These are phyloP conservation scores for Balansia obtecta DNA, from an alignment of 2,329 filamentous ascomycete genomes.

Conservation along the genomic window DNA sequence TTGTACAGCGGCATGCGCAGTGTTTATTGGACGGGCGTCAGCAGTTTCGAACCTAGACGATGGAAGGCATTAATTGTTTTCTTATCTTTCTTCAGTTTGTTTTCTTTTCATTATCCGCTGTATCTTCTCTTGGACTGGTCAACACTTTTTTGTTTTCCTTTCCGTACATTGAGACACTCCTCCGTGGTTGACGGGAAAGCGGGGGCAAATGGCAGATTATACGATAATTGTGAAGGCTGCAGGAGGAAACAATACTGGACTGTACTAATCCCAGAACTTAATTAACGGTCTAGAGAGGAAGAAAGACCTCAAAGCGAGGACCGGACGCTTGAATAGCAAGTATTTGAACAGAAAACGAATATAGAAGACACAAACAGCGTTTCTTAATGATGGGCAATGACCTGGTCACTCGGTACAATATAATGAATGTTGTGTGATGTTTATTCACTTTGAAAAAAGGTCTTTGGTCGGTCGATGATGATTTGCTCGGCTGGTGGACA, in stretches of 20 bases:
- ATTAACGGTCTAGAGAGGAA: conserved; percentile 4
- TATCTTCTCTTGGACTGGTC: neutral
- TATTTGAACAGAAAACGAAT: conserved; percentile 13
- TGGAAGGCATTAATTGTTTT: conserved; percentile 4
- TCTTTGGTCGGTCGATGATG: too few relatives aligned
- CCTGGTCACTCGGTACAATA: neutral
- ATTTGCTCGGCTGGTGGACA: too few relatives aligned
- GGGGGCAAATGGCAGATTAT: neutral
- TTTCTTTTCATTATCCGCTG: neutral
- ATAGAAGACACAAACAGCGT: conserved; percentile 10
- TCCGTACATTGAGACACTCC: neutral
- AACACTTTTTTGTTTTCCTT: neutral
- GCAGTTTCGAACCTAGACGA: conserved; percentile 4
- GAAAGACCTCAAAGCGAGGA: conserved; percentile 6
- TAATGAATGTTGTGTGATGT: neutral
- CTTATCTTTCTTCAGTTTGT: conserved; percentile 1
- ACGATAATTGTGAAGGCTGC: neutral
- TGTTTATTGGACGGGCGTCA: conserved; percentile 1
- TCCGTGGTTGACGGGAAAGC: neutral
- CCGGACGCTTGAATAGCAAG: conserved; percentile 16
- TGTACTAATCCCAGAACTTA: neutral
- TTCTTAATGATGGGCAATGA: neutral
- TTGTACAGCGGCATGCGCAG: conserved; percentile 4
- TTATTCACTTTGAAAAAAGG: too few relatives aligned
- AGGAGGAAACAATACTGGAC: conserved; percentile 1